A percentile compares a stretch with the other conserved stretches of the same genome.
Evolutionary conservation across 192 early-diverging fungal genomes (phyloP).

Genomic region (Geranomyces michiganensis): DNA sequence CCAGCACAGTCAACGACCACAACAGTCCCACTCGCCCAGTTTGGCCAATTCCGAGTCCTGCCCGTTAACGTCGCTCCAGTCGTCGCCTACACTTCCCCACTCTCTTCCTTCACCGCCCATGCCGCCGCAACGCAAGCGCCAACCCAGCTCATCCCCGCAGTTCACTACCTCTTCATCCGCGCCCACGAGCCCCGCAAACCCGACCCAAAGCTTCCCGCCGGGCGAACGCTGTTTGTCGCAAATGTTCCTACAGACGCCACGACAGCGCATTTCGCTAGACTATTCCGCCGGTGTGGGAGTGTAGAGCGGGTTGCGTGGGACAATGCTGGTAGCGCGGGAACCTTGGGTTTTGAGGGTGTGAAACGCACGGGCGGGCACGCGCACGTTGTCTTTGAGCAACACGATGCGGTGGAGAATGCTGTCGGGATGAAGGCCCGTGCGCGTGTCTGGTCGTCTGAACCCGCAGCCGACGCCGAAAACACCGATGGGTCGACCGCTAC

Average conservation of each 20-base stretch:
- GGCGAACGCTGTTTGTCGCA: slow-evolving; percentile 44
- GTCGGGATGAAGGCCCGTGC: slow-evolving; percentile 63
- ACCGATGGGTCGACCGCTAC: slow-evolving; percentile 22
- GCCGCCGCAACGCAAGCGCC: background rate
- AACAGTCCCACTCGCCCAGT: slow-evolving; percentile 12
- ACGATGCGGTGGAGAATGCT: slow-evolving; percentile 63
- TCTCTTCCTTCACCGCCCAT: slow-evolving; percentile 19
- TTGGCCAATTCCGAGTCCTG: slow-evolving; percentile 29
- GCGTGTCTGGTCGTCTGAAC: slow-evolving; percentile 62
- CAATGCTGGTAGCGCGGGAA: background rate
- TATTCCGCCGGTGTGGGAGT: slow-evolving; percentile 51
- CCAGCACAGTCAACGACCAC: background rate
- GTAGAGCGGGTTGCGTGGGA: slow-evolving; percentile 36
- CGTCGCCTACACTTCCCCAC: slow-evolving; percentile 14
- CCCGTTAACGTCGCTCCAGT: slow-evolving; percentile 24
- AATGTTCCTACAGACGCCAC: slow-evolving; percentile 50
- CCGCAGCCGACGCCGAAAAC: slow-evolving; percentile 26
- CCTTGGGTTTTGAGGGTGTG: background rate
- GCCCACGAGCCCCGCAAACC: slow-evolving; percentile 29
- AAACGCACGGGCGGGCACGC: slow-evolving; percentile 22
- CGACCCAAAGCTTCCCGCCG: slow-evolving; percentile 6
- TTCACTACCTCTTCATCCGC: slow-evolving; percentile 25
- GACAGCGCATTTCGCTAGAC: slow-evolving; percentile 37
- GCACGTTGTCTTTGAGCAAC: slow-evolving; percentile 62
- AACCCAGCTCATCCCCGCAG: background rate